Evolutionary conservation across 1,139 yeast species (phyloP), one percentile per base, ranked within the genome.

Genomic region (Candida freyschussii): DNA sequence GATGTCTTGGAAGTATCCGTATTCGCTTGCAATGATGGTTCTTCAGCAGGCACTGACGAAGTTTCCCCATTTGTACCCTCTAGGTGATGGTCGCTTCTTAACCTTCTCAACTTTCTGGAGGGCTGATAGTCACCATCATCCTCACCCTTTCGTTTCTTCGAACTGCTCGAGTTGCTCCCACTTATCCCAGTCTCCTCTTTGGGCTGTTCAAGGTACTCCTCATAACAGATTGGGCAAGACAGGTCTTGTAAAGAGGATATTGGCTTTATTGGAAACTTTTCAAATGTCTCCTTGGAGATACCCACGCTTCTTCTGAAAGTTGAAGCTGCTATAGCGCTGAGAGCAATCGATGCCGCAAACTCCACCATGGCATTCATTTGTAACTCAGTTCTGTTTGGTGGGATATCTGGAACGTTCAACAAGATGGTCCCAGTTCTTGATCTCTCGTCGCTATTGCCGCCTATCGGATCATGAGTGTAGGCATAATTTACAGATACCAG

Each of bases 151-250:
- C 32, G 12, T 26, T 26, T 26, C 22, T 21, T 27, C 8, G 21
- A n/a, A 9, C 11, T n/a, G n/a, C n/a, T n/a, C n/a, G n/a, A n/a
- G n/a, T n/a, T n/a, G n/a, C n/a, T n/a, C n/a, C n/a, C n/a, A n/a
- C n/a, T n/a, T n/a, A n/a, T n/a, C n/a, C n/a, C n/a, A n/a, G n/a
- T n/a, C n/a, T n/a, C n/a, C n/a, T n/a, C n/a, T n/a, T n/a, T n/a
- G n/a, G n/a, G n/a, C n/a, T n/a, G n/a, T n/a, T n/a, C n/a, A n/a
- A n/a, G n/a, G 48, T 67, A 78, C 11, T 62, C 61, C 21, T 80
- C 89, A 47, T 76, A 78, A 55, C 91, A 81, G 24, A 81, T 78
- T n/a, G 85, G 64, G 48, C 91, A 81, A 4, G 58, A 59, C 11
- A 50, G 53, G n/a, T 57, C 56, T 5, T 59, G 62, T 19, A 65